phyloP scores from a whole-genome alignment of 2,329 filamentous ascomycete species.

The Sclerotinia glacialis region DNA sequence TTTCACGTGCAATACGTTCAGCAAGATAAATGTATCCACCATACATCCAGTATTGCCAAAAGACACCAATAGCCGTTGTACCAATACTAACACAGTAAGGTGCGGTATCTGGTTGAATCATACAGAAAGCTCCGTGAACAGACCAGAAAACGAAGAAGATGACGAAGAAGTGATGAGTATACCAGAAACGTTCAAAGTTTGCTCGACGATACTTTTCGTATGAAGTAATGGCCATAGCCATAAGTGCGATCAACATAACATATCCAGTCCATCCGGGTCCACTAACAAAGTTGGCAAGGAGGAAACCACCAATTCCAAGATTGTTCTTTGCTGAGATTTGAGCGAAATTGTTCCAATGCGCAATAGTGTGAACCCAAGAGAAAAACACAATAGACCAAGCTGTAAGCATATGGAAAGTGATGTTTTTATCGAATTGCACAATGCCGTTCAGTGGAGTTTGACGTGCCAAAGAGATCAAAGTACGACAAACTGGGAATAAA shows the following conservation, averaged over 20 bases:
- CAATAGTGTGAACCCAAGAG: slow-evolving; percentile 80
- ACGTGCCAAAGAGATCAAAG: slow-evolving; percentile 75
- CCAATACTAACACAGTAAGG: slow-evolving; percentile 73
- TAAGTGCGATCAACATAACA: slow-evolving; percentile 75
- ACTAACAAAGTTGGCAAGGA: slow-evolving; percentile 73
- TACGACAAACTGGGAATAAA: slow-evolving; percentile 78
- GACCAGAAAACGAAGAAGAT: slow-evolving; percentile 89
- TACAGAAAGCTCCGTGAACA: slow-evolving; percentile 85
- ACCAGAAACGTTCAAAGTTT: slow-evolving; percentile 90
- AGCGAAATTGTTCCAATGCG: slow-evolving; percentile 85
- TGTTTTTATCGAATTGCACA: slow-evolving; percentile 86
- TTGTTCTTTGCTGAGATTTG: slow-evolving; percentile 72
- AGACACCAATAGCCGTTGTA: slow-evolving; percentile 66
- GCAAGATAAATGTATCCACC: slow-evolving; percentile 76
- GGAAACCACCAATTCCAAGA: slow-evolving; percentile 73
- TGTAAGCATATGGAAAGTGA: slow-evolving; percentile 80
- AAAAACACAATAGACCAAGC: slow-evolving; percentile 89
- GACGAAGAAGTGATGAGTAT: slow-evolving; percentile 84
- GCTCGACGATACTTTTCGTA: slow-evolving; percentile 73
- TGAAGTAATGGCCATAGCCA: slow-evolving; percentile 75
- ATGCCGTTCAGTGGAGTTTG: slow-evolving; percentile 82
- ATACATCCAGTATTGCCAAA: slow-evolving; percentile 90
- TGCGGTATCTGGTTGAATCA: slow-evolving; percentile 81
- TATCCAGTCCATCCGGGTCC: slow-evolving; percentile 86
- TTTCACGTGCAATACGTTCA: slow-evolving; percentile 75